Evolutionary conservation across 2,329 filamentous ascomycete species (phyloP), one percentile per base, ranked within the genome.

Genomic region (Xylariaceae sp.): DNA sequence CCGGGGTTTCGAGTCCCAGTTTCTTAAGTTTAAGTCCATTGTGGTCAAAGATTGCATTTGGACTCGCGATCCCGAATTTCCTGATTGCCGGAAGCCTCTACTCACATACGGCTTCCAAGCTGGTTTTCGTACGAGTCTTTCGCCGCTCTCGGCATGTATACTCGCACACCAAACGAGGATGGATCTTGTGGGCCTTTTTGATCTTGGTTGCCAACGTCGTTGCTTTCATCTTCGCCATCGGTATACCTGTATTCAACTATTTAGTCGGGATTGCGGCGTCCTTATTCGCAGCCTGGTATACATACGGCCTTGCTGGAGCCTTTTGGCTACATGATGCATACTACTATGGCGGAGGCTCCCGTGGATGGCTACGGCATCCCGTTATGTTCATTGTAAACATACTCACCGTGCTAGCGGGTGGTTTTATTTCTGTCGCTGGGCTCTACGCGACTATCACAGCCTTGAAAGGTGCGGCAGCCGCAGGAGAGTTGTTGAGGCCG

Each of bases 161-260:
- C 59, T 68, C 66, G 38, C 72, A 79, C 51, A 77, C 74, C 0
- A 15, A 68, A 1, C 46, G 71, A 3, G 76, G 74, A 2, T 79
- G 75, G 74, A 58, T 61, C 0, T 66, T 68, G 0, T 81, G 78
- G 78, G 61, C 69, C 2, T 45, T 68, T 0, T 61, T 80, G 7
- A 68, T 78, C 5, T 32, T 78, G 2, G 36, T 76, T 6, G 68
- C 73, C 51, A 78, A 77, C 44, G 69, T 60, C 1, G 66, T 70
- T 2, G 72, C 75, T 1, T 71, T 72, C 49, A 54, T 72, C 27
- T 61, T 72, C 15, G 66, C 70, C 6, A 71, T 76, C 1, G 74
- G 75, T 3, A 75, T 80, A 27, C 77, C 77, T 1, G 74, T 78
- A 18, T 79, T 80, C 64, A 76, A 74, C 51, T 78, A 79, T 48